Conservation (phyloP, 1,284 basidiomycete species). For the Porodaedalea pini region DNA sequence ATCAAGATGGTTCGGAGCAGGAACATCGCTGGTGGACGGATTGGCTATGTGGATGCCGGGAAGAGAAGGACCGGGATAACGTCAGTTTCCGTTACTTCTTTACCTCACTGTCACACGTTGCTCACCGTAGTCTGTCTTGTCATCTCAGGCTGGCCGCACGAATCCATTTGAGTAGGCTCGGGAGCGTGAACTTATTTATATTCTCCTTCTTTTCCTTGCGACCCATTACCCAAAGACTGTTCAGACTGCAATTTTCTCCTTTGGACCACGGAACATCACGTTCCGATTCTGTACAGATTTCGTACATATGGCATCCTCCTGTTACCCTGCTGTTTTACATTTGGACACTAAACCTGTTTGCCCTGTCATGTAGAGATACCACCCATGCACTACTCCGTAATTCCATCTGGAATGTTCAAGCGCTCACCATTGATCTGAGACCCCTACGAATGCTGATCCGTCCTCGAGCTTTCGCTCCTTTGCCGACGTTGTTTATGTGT, state of each 20-base stretch:
- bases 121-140: neutral
- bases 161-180: slow-evolving; percentile 63
- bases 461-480: too few relatives aligned
- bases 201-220: neutral
- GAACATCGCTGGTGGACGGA: slow-evolving; percentile 70
- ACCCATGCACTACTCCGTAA: slow-evolving; percentile 10
- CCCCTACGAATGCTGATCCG: too few relatives aligned
- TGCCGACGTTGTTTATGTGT: too few relatives aligned
- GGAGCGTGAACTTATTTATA: neutral
- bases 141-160: slow-evolving; percentile 60
- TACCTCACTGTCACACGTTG: neutral
- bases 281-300: neutral
- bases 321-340: neutral
- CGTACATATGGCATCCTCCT: neutral
- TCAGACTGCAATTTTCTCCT: too few relatives aligned
- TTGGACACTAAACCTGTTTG: neutral
- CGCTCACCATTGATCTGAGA: neutral
- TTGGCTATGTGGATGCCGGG: slow-evolving; percentile 74
- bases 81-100: slow-evolving; percentile 35
- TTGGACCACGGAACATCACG: neutral
- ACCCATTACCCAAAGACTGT: too few relatives aligned
- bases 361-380: neutral
- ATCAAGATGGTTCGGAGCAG: slow-evolving; percentile 29
- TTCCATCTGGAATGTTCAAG: neutral
- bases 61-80: slow-evolving; percentile 69